phyloP scores from a whole-genome alignment of 2,329 filamentous ascomycete species.

The Amauroascus niger region DNA sequence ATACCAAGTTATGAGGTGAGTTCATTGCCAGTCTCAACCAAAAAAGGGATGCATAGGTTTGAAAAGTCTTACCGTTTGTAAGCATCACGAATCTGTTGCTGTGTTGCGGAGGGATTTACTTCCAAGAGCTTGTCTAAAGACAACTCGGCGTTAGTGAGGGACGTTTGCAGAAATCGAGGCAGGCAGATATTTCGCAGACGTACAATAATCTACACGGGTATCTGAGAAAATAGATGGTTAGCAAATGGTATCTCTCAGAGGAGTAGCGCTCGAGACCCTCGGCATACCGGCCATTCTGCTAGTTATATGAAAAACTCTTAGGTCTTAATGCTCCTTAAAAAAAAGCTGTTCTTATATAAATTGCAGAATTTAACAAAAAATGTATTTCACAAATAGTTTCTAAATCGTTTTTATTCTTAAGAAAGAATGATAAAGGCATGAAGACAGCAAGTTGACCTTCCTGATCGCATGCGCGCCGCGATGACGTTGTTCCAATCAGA shows the following conservation, averaged over 20 bases:
- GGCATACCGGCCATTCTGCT: background rate
- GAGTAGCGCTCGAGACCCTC: background rate
- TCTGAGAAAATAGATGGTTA: conserved; percentile 4
- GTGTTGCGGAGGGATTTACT: conserved; percentile 61
- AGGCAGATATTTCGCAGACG: conserved; percentile 19
- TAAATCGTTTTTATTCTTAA: no score
- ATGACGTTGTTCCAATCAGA: conserved; percentile 9
- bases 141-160: background rate
- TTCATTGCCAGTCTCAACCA: background rate
- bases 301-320: background rate
- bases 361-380: background rate
- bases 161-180: background rate
- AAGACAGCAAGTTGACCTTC: background rate
- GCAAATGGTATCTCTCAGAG: background rate
- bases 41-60: no score
- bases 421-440: no score
- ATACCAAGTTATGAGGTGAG: background rate
- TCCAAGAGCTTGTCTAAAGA: conserved; percentile 63
- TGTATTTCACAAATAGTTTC: background rate
- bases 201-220: conserved; percentile 52
- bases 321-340: background rate
- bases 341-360: background rate
- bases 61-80: conserved; percentile 65
- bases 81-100: conserved; percentile 79
- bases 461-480: background rate